Percentiles rank a stretch among this genome's conserved stretches.
These are phyloP conservation scores for Wickerhamiella infanticola DNA, from an alignment of 1,139 yeast genomes.

Conservation along the genomic window DNA sequence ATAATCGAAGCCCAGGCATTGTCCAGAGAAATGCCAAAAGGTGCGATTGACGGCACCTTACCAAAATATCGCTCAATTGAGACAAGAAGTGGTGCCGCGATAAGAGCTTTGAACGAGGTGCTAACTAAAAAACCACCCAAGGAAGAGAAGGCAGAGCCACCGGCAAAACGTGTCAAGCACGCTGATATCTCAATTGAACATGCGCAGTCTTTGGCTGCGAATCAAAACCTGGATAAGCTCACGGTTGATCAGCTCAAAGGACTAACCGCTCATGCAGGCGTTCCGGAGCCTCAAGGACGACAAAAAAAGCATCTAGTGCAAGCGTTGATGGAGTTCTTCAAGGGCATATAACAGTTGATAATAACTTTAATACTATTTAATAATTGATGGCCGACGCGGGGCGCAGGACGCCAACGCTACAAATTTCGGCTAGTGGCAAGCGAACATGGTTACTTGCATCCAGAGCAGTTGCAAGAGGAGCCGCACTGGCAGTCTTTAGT, in stretches of 20 bases:
- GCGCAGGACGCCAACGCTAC: too few relatives aligned
- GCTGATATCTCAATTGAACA: background rate
- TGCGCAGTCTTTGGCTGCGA: background rate
- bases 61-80: slow-evolving; percentile 25
- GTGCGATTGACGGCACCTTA: slow-evolving; percentile 20
- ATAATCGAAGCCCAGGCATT: slow-evolving; percentile 51
- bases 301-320: too few relatives aligned
- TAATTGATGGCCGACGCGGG: too few relatives aligned
- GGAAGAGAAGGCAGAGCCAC: background rate
- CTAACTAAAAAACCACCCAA: background rate
- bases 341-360: too few relatives aligned
- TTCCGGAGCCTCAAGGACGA: background rate
- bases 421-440: too few relatives aligned
- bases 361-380: too few relatives aligned
- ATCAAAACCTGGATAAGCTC: background rate
- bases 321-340: too few relatives aligned
- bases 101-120: background rate
- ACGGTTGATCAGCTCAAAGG: background rate
- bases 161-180: background rate
- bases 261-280: background rate
- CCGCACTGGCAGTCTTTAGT: background rate
- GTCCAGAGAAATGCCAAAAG: slow-evolving; percentile 37
- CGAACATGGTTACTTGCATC: background rate
- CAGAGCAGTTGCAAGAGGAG: background rate
- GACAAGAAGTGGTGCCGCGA: slow-evolving; percentile 7